Evolutionary conservation across 2,329 filamentous ascomycete genomes (phyloP).

Genomic region (Pseudogymnoascus sp.): DNA sequence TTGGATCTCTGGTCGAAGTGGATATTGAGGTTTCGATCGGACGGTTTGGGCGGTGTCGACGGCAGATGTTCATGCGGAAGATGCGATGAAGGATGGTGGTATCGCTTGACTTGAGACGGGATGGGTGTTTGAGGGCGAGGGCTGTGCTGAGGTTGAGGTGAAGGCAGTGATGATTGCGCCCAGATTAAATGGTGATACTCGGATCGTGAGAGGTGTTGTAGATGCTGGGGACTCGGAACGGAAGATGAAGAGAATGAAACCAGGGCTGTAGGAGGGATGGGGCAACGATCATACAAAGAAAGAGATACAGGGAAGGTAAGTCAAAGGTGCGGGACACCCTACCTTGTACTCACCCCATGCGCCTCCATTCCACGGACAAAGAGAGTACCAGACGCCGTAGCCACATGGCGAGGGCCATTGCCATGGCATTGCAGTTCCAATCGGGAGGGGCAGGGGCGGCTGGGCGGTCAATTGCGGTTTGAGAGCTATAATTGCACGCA

Average conservation of each 20-base stretch:
- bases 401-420: slow-evolving; percentile 3
- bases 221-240: not conserved
- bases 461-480: not conserved
- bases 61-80: slow-evolving; percentile 1
- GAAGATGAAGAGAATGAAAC: slow-evolving; percentile 1
- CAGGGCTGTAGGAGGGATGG: not conserved
- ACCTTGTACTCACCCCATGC: slow-evolving; percentile 3
- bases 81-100: not conserved
- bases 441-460: not conserved
- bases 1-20: slow-evolving; percentile 1
- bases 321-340: not conserved
- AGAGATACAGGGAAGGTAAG: not conserved
- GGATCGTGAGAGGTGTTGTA: not conserved
- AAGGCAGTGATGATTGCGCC: not conserved
- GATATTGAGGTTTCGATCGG: slow-evolving; percentile 6
- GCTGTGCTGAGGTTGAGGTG: not conserved
- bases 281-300: slow-evolving; percentile 2
- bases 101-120: not conserved
- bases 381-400: not conserved
- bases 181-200: not conserved
- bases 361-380: not conserved
- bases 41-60: not conserved
- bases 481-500: not conserved
- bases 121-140: not conserved
- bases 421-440: not conserved